phyloP scores from a whole-genome alignment of 495 filamentous ascomycete genomes.

The Jackrogersella minutella region DNA sequence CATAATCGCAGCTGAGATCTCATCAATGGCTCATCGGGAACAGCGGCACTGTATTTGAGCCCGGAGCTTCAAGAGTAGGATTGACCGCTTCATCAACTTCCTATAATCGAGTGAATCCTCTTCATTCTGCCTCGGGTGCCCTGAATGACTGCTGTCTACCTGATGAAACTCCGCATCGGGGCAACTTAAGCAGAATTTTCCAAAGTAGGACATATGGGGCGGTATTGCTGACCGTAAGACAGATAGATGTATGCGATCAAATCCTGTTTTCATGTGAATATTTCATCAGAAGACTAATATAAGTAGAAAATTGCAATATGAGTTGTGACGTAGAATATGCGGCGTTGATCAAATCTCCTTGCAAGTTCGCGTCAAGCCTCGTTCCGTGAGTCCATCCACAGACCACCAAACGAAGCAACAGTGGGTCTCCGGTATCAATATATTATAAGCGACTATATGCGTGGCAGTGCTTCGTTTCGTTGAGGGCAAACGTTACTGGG shows the following conservation, averaged over 20 bases:
- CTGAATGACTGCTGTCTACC: not conserved
- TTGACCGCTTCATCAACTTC: not conserved
- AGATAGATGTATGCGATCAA: not conserved
- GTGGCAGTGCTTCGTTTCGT: not conserved
- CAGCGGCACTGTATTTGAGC: no score
- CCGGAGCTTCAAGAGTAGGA: not conserved
- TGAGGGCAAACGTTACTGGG: conserved; percentile 2
- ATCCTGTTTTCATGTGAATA: not conserved
- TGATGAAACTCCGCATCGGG: not conserved
- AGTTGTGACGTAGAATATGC: not conserved
- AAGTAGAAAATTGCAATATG: not conserved
- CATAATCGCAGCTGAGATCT: not conserved
- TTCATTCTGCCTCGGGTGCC: not conserved
- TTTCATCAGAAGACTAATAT: not conserved
- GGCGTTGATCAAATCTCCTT: not conserved
- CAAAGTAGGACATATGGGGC: not conserved
- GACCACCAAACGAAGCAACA: not conserved
- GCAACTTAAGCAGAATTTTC: not conserved
- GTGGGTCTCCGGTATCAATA: not conserved
- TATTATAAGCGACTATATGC: not conserved
- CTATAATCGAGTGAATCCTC: not conserved
- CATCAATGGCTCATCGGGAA: no score
- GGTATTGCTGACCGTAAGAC: not conserved
- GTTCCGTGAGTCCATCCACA: not conserved
- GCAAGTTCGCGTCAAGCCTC: not conserved